Evolutionary conservation across 1,284 basidiomycete species (phyloP).

Genomic region (Sanghuangporus sanghuang): DNA sequence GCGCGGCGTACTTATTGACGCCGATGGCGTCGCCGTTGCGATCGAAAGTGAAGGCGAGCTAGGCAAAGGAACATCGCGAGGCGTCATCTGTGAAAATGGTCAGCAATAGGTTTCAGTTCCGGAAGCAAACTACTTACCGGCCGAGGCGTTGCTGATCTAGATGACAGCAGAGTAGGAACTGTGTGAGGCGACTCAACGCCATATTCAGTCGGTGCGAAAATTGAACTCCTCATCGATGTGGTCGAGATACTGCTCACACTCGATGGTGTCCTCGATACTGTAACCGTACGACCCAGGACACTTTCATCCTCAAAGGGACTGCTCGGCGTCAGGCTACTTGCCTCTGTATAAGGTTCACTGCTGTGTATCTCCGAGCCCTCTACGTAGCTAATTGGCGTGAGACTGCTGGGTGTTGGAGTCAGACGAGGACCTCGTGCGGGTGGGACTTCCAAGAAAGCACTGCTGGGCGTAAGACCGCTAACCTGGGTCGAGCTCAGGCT

Average conservation of each 20-base stretch:
- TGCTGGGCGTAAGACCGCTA: conserved; percentile 8
- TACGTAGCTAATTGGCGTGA: conserved; percentile 15
- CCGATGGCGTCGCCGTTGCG: conserved; percentile 39
- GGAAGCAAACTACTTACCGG: conserved; percentile 31
- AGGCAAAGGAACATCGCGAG: conserved; percentile 21
- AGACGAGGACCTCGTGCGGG: not conserved
- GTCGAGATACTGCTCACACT: conserved; percentile 35
- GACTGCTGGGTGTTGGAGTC: conserved; percentile 10
- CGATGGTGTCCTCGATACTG: conserved; percentile 34
- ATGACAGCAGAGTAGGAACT: conserved; percentile 51
- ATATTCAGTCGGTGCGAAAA: conserved; percentile 30
- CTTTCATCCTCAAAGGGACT: conserved; percentile 12
- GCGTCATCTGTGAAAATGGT: conserved; percentile 24
- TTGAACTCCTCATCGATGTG: conserved; percentile 34
- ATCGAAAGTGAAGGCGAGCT: conserved; percentile 31
- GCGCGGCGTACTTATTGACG: conserved; percentile 62
- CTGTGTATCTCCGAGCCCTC: not conserved
- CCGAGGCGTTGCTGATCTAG: conserved; percentile 25
- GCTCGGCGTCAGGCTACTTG: conserved; percentile 9
- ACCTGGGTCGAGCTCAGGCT: conserved; percentile 3
- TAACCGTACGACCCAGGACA: conserved; percentile 19
- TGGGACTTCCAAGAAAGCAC: not conserved
- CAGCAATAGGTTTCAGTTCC: conserved; percentile 7
- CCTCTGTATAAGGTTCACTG: not conserved
- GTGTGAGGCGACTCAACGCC: conserved; percentile 36